phyloP scores from a whole-genome alignment of 2,329 filamentous ascomycete genomes.

The Biscogniauxia mediterranea region DNA sequence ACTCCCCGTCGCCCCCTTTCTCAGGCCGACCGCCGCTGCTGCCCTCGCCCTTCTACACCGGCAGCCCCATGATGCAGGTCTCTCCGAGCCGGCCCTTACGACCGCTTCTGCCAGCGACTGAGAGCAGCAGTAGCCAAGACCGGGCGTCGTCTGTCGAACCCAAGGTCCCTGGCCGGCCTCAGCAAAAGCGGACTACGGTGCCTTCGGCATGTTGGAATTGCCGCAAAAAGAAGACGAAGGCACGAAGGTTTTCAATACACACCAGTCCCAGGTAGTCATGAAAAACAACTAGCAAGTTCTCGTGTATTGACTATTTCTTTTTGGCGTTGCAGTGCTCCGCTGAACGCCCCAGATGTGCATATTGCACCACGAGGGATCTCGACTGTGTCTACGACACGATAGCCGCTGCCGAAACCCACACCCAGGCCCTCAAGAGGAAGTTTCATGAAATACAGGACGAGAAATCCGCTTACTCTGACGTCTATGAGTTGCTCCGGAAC shows the following conservation, averaged over 20 bases:
- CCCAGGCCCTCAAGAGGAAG: slow-evolving; percentile 34
- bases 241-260: background rate
- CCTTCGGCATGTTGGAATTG: background rate
- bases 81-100: background rate
- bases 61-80: background rate
- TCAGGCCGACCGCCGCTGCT: background rate
- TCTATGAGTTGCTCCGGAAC: slow-evolving; percentile 26
- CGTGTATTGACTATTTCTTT: background rate
- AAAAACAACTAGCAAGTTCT: background rate
- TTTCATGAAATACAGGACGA: slow-evolving; percentile 28
- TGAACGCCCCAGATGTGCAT: slow-evolving; percentile 29
- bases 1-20: background rate
- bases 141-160: background rate
- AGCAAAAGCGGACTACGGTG: background rate
- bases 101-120: background rate
- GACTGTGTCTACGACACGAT: slow-evolving; percentile 31
- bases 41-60: background rate
- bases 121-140: background rate
- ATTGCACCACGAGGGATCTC: slow-evolving; percentile 29
- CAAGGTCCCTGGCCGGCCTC: background rate
- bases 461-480: slow-evolving; percentile 28
- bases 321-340: slow-evolving; percentile 29
- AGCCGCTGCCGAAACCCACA: slow-evolving; percentile 30
- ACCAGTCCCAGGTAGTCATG: background rate
- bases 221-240: background rate